Evolutionary conservation across 768 basidiomycete genomes (phyloP).

Genomic region (Inosperma sp.): DNA sequence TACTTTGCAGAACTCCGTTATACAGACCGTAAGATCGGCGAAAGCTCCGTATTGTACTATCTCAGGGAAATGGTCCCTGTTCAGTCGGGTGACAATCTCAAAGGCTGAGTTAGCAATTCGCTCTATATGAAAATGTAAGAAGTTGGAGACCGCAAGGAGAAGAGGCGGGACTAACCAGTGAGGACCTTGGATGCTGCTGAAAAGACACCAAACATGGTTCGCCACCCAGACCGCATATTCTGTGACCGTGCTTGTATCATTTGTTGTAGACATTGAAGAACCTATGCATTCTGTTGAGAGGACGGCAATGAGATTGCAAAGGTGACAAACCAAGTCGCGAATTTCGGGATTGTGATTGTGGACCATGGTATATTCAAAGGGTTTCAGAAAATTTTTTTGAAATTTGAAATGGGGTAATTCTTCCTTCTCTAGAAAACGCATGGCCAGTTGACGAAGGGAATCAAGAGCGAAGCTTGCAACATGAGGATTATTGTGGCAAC

Average conservation of each 20-base stretch:
- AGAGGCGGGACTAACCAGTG: conserved; percentile 53
- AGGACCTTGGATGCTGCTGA: conserved; percentile 91
- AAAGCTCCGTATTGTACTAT: conserved; percentile 94
- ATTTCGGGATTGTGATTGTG: conserved; percentile 95
- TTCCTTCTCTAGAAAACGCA: conserved; percentile 98
- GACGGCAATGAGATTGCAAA: neutral
- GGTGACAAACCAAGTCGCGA: conserved; percentile 76
- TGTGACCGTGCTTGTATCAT: conserved; percentile 95
- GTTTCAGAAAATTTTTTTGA: conserved; percentile 97
- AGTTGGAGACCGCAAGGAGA: neutral
- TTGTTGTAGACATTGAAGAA: conserved; percentile 95
- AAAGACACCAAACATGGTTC: conserved; percentile 99
- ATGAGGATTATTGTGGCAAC: conserved; percentile 95
- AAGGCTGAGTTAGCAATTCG: conserved; percentile 91
- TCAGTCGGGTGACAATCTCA: conserved; percentile 89
- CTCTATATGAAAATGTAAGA: conserved; percentile 45
- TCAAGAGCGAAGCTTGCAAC: conserved; percentile 97
- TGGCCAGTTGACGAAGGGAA: conserved; percentile 91
- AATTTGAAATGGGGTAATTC: conserved; percentile 98
- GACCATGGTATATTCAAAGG: conserved; percentile 97
- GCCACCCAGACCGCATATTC: conserved; percentile 97
- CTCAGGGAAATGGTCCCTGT: conserved; percentile 84
- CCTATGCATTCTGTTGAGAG: conserved; percentile 40
- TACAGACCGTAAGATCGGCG: conserved; percentile 92
- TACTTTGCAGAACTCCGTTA: conserved; percentile 99